Conservation (phyloP, 2,329 filamentous ascomycete genomes). For the Fusarium armeniacum region DNA sequence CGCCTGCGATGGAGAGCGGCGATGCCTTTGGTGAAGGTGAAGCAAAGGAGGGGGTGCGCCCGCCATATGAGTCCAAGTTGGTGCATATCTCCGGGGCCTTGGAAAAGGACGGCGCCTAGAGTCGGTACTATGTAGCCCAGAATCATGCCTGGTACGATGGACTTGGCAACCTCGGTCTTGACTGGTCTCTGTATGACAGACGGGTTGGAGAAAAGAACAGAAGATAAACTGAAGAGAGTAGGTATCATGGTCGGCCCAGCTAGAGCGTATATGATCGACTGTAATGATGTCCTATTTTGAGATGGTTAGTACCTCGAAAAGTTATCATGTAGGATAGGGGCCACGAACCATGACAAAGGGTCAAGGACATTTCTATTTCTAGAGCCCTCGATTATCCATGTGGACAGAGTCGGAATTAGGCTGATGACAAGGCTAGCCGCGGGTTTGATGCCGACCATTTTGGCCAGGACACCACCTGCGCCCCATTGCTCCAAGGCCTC, state of each 20-base stretch:
- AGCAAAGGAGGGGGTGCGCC: background rate
- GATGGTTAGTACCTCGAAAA: background rate
- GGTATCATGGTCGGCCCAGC: background rate
- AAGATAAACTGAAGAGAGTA: fast-evolving
- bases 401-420: background rate
- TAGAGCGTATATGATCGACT: background rate
- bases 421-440: background rate
- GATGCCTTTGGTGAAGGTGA: background rate
- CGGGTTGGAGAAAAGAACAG: background rate
- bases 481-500: background rate
- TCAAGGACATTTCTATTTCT: background rate
- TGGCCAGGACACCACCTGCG: background rate
- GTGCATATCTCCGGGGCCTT: fast-evolving
- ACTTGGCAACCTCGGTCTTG: background rate
- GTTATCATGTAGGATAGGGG: fast-evolving
- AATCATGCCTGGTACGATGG: background rate
- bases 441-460: background rate
- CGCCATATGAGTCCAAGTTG: background rate
- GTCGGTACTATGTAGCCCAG: background rate
- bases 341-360: background rate
- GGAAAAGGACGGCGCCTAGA: fast-evolving
- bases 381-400: background rate
- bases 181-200: background rate
- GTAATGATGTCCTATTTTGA: background rate
- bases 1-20: fast-evolving